Conservation (phyloP, 345 rosid species). For the Hibiscus trionum region DNA sequence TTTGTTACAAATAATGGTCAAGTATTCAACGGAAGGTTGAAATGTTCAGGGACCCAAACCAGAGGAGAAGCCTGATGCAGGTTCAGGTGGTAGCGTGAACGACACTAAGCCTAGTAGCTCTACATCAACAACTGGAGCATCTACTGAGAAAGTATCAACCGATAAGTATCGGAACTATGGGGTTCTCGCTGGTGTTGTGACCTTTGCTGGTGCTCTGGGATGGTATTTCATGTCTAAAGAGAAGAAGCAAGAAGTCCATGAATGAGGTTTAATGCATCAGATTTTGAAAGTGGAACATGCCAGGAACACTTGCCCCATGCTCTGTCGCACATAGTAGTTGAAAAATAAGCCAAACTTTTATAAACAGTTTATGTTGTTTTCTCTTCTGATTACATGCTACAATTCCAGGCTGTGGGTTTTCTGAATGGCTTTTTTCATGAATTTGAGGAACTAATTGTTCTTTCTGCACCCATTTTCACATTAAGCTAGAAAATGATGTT, state of each 20-base stretch:
- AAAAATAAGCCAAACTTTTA: conserved; percentile 14
- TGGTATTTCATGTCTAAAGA: conserved; percentile 71
- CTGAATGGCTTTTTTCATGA: not conserved
- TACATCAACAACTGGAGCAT: conserved; percentile 37
- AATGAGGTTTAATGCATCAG: conserved; percentile 24
- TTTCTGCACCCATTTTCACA: not conserved
- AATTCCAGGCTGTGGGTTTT: not conserved
- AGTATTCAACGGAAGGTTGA: not conserved
- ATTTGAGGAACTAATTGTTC: not conserved
- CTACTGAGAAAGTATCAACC: conserved; percentile 57
- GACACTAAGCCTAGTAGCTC: conserved; percentile 38
- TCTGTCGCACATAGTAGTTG: not conserved
- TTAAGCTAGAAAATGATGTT: not conserved
- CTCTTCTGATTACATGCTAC: not conserved
- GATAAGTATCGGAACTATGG: conserved; percentile 75
- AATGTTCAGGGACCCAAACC: conserved; percentile 60
- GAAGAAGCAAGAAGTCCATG: conserved; percentile 65
- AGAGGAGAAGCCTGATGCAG: conserved; percentile 46
- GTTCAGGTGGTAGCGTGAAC: conserved; percentile 25
- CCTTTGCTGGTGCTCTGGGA: conserved; percentile 59
- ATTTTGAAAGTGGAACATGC: not conserved
- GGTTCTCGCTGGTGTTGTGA: conserved; percentile 60
- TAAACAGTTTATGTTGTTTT: not conserved
- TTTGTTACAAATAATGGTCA: not conserved
- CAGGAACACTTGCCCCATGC: not conserved